Percentiles rank a stretch among this genome's conserved stretches.
These are phyloP conservation scores for Apiotrichum sp. DNA, from an alignment of 1,284 basidiomycete species.

Conservation along the genomic window DNA sequence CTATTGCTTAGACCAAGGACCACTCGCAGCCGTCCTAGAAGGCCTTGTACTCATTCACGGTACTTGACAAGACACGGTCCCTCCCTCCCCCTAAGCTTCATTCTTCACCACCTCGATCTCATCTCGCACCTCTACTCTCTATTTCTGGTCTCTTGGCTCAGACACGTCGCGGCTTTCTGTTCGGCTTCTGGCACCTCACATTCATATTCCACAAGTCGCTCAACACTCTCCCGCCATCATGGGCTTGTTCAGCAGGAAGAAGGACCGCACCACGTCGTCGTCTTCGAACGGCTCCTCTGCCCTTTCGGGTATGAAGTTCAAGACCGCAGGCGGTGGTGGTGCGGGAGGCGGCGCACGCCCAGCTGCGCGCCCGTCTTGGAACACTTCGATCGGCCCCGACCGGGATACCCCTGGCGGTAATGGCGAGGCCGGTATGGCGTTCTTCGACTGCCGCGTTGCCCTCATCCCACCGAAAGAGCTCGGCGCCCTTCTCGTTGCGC, in stretches of 20 bases:
- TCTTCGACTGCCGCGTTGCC: constrained; percentile 14
- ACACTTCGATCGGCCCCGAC: constrained; percentile 12
- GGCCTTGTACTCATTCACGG: too few relatives aligned
- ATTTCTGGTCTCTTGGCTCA: background rate
- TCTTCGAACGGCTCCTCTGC: constrained; percentile 4
- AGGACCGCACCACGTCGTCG: background rate
- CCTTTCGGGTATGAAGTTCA: constrained; percentile 14
- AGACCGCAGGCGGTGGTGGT: background rate
- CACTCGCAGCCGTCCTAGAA: too few relatives aligned
- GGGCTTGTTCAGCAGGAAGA: constrained; percentile 2
- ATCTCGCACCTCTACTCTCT: background rate
- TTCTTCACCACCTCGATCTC: background rate
- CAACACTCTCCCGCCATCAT: background rate
- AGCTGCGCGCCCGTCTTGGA: constrained; percentile 11
- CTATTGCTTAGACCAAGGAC: too few relatives aligned
- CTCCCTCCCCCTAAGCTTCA: too few relatives aligned
- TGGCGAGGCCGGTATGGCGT: constrained; percentile 8
- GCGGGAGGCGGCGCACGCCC: constrained; percentile 4
- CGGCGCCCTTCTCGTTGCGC: constrained; percentile 14
- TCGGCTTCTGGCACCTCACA: background rate
- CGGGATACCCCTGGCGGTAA: background rate
- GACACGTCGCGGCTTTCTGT: too few relatives aligned
- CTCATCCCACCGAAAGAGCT: constrained; percentile 11
- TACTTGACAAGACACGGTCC: too few relatives aligned
- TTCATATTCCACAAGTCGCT: background rate